Conservation (phyloP, 1,139 yeast genomes). For the Zhuliangozyma blackwelliae region DNA sequence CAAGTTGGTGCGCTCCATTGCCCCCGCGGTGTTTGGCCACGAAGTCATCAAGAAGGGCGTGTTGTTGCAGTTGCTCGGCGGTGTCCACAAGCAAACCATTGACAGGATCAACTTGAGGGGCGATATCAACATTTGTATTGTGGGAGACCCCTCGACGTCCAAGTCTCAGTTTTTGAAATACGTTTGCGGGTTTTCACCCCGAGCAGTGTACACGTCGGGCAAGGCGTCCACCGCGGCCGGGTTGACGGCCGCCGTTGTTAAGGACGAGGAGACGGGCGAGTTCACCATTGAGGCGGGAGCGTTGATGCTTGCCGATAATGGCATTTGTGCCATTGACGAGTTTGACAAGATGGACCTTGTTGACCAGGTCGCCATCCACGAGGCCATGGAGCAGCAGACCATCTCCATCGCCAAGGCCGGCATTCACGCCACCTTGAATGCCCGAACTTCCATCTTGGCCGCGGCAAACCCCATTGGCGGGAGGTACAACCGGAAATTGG, state of each 20-base stretch:
- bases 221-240: constrained; percentile 99
- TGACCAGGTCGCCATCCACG: constrained; percentile 98
- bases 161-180: constrained; percentile 94
- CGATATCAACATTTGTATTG: constrained; percentile 93
- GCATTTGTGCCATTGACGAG: constrained; percentile 97
- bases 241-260: constrained; percentile 95
- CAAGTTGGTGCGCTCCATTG: constrained; percentile 82
- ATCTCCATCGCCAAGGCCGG: constrained; percentile 98
- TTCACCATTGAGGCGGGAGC: constrained; percentile 99
- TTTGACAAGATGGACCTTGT: constrained; percentile 95
- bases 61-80: constrained; percentile 83
- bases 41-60: constrained; percentile 93
- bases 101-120: constrained; percentile 97
- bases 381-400: constrained; percentile 99
- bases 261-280: constrained; percentile 97
- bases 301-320: constrained; percentile 96
- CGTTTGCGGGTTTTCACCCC: constrained; percentile 85
- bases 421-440: constrained; percentile 94
- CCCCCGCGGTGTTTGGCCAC: constrained; percentile 97
- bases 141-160: constrained; percentile 98
- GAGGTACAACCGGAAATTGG: constrained; percentile 81
- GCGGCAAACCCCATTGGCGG: constrained; percentile 98
- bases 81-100: constrained; percentile 90
- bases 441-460: constrained; percentile 91
- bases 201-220: constrained; percentile 97